phyloP scores from a whole-genome alignment of 1,284 basidiomycete species.

The Tilletia walkeri region DNA sequence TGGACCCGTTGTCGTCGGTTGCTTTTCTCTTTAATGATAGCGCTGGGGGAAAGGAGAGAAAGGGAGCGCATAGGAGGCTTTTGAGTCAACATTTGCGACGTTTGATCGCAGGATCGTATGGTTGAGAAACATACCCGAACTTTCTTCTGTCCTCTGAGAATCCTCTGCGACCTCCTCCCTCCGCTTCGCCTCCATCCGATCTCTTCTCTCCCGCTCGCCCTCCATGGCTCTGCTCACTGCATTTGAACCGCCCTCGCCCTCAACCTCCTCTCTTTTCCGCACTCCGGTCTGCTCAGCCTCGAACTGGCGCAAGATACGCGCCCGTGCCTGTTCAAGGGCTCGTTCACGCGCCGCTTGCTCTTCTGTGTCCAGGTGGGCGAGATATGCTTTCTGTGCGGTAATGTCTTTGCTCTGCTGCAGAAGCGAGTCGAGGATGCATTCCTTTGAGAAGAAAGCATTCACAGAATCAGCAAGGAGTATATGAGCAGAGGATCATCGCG shows the following conservation, averaged over 20 bases:
- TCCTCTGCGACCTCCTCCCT: not conserved
- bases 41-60: not conserved
- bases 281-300: constrained; percentile 14
- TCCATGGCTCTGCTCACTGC: not conserved
- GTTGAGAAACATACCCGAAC: no score
- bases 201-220: not conserved
- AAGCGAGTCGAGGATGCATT: constrained; percentile 26
- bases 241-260: not conserved
- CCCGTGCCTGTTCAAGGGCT: constrained; percentile 21
- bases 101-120: not conserved
- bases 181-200: not conserved
- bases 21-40: not conserved
- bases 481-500: no score
- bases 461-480: no score
- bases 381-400: not conserved
- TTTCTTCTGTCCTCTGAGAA: not conserved
- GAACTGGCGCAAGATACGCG: constrained; percentile 11
- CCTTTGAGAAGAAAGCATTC: not conserved
- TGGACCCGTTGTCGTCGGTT: not conserved
- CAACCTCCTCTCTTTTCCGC: not conserved
- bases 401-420: constrained; percentile 27
- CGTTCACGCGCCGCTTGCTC: constrained; percentile 24
- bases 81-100: no score
- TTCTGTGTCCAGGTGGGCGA: constrained; percentile 22
- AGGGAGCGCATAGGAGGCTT: not conserved